Base-by-base conservation (phyloP, 352 stramenopile species). In the Phytophthora fragariae region DNA sequence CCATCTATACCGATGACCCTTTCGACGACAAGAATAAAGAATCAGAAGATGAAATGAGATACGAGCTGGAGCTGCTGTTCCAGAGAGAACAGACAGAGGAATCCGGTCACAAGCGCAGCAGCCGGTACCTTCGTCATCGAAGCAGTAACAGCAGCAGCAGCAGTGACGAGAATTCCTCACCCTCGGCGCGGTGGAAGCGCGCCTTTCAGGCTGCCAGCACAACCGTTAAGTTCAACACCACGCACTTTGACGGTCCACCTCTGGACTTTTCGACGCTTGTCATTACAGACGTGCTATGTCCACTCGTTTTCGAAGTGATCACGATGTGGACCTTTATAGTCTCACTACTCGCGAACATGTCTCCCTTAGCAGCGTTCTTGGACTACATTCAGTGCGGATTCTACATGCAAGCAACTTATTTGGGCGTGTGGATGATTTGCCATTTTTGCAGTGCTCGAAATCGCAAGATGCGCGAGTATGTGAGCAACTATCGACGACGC, bases 401-500 rank as follows among this genome's bases (percentile, higher is more conserved):
- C 66, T 97, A 94, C 75, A 86, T 81, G 68, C 73, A 92, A 50
- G 79, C 73, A 8, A 79, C 81, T 11, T 95, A 95, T 75, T 74
- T 97, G 49, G 73, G 76, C 7, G 47, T 94, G 10, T 97, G 90
- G 90, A 90, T 94, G 75, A 74, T 90, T 14, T 94, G 87, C 68
- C 90, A 97, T 75, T 97, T 93, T 70, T 95, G 87, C 68, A 97
- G 90, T 75, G 75, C 84, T 53, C 84, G 90, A 21, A 95, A 95
- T 72, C 83, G 82, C 44, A 92, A 93, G 55, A 97, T 97, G 90
- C 89, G 90, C 55, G 85, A 95, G 76, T 93, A 95, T 66, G 90
- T 97, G 39, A 93, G 86, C 72, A 95, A 94, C 66, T 97, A 97
- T 62, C 83, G 89, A 35, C 87, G 90, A 24, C 82, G 86, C 14